Conservation (phyloP, 2,329 filamentous ascomycete species). For the Monosporascus sp. region DNA sequence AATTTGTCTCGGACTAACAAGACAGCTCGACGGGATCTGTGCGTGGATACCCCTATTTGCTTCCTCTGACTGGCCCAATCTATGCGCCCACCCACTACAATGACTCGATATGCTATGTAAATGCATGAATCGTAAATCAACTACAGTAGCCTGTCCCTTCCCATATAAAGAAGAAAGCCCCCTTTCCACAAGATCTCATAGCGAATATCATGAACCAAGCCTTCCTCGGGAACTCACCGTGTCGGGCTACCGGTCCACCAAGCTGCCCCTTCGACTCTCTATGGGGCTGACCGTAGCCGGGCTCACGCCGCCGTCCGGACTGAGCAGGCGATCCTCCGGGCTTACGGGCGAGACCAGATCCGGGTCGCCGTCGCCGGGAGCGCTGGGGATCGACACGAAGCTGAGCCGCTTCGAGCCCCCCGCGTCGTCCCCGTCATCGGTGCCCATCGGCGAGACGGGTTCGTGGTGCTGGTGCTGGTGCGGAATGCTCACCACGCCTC, state of each 20-base stretch:
- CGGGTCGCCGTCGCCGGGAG: neutral
- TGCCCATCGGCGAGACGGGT: slow-evolving; percentile 15
- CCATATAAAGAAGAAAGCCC: neutral
- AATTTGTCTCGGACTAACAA: no score
- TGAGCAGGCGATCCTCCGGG: neutral
- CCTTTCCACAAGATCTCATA: no score
- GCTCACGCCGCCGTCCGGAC: slow-evolving; percentile 3
- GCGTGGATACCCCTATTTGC: no score
- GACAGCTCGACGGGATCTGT: no score
- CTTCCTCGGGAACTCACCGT: neutral
- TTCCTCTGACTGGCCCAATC: no score
- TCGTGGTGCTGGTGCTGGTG: neutral
- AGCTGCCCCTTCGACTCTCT: slow-evolving; percentile 13
- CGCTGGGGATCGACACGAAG: slow-evolving; percentile 11
- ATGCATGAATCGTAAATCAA: neutral
- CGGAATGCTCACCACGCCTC: neutral
- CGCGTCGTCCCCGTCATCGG: slow-evolving; percentile 8
- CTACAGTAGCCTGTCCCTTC: neutral
- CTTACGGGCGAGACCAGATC: slow-evolving; percentile 17
- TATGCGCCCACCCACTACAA: no score
- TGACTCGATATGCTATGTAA: no score
- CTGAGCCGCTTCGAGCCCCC: slow-evolving; percentile 11
- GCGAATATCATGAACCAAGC: no score
- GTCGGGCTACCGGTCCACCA: slow-evolving; percentile 3
- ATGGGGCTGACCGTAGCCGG: slow-evolving; percentile 16